A percentile compares a stretch with the other conserved stretches of the same genome.
phyloP scores from a whole-genome alignment of 768 basidiomycete genomes.

The Leucocoprinus birnbaumii region DNA sequence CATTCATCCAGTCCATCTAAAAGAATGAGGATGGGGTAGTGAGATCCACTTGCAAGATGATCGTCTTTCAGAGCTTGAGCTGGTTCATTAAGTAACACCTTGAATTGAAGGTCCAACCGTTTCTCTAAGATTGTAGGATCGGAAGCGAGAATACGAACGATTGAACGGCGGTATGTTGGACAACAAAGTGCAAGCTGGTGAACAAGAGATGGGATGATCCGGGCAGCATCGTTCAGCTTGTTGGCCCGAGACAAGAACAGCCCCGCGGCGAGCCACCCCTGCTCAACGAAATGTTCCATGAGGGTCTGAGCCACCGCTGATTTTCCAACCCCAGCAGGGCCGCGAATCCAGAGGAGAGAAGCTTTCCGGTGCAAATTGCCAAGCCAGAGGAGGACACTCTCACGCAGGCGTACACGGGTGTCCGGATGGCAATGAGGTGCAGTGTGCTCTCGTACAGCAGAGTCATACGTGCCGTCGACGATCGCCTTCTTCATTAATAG shows the following conservation, averaged over 20 bases:
- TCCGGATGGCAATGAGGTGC: neutral
- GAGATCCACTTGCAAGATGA: neutral
- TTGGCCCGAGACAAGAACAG: constrained; percentile 6
- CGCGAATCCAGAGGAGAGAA: constrained; percentile 5
- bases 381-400: neutral
- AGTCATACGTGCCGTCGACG: neutral
- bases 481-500: neutral
- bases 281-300: neutral
- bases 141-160: neutral
- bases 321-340: constrained; percentile 12
- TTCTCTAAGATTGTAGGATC: neutral
- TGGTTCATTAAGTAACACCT: neutral
- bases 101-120: neutral
- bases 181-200: neutral
- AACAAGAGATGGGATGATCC: neutral
- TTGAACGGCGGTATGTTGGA: neutral
- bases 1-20: constrained; percentile 8
- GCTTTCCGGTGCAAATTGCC: neutral
- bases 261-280: neutral
- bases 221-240: neutral
- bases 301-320: constrained; percentile 6
- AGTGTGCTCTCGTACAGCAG: neutral
- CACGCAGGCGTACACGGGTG: neutral
- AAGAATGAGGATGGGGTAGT: neutral
- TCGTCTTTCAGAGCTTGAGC: neutral